These are phyloP conservation scores for Serpula lacrymans DNA, from an alignment of 768 basidiomycete species.

Conservation along the genomic window DNA sequence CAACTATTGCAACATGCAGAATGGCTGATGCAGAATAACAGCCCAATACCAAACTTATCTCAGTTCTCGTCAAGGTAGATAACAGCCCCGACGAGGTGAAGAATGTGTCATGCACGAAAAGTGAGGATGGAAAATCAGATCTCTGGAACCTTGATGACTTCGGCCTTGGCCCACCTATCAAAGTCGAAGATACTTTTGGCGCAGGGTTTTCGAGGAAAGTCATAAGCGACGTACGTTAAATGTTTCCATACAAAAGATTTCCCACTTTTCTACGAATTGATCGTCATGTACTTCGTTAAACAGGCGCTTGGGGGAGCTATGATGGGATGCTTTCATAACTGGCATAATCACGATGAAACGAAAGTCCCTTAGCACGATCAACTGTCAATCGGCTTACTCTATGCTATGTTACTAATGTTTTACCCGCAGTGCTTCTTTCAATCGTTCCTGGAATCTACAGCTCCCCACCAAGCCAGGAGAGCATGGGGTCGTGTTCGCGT, in stretches of 20 bases:
- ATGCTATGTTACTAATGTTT: neutral
- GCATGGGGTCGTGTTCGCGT: conserved; percentile 14
- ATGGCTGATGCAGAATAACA: too few species aligned
- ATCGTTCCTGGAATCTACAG: conserved; percentile 13
- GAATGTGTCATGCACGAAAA: conserved; percentile 3
- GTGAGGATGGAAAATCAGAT: conserved; percentile 8
- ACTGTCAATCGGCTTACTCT: neutral
- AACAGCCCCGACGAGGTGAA: neutral
- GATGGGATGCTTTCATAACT: neutral
- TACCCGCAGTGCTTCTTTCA: conserved; percentile 7
- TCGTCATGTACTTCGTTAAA: too few species aligned
- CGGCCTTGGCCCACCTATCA: conserved; percentile 7
- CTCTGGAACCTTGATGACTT: conserved; percentile 8
- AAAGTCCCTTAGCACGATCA: conserved; percentile 1
- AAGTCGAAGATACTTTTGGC: conserved; percentile 5
- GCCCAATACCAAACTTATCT: neutral
- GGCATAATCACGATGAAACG: neutral
- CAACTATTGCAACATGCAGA: too few species aligned
- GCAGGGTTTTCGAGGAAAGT: conserved; percentile 13
- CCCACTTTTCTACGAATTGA: too few species aligned
- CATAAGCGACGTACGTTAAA: conserved; percentile 11
- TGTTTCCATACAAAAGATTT: neutral
- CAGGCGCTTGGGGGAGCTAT: neutral
- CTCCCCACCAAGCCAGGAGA: conserved; percentile 11
- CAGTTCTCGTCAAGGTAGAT: conserved; percentile 8